Conservation (phyloP, 129 eudicot species). For the Escallonia herrerae region DNA sequence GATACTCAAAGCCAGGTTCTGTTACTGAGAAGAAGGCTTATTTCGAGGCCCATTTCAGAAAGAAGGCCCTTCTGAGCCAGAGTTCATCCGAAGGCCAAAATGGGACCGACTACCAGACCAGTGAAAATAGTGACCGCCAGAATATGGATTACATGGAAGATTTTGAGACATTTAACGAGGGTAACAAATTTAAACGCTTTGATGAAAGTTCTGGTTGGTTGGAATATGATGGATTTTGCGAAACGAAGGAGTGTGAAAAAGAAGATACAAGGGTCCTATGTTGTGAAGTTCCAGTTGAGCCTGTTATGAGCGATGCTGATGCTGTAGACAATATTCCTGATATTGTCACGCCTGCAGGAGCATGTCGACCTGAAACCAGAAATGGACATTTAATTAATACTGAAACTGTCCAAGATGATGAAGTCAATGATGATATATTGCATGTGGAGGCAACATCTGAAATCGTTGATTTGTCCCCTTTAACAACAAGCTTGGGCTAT, state of each 20-base stretch:
- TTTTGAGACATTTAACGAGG: slow-evolving; percentile 24
- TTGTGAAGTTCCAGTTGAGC: slow-evolving; percentile 26
- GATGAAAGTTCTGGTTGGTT: slow-evolving; percentile 24
- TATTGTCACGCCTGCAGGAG: slow-evolving; percentile 22
- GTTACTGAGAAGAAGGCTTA: slow-evolving; percentile 87
- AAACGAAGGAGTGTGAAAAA: slow-evolving; percentile 19
- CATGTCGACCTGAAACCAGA: slow-evolving; percentile 18
- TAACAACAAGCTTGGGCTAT: background rate
- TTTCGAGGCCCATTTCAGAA: slow-evolving; percentile 79
- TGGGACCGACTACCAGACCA: slow-evolving; percentile 29
- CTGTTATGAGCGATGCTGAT: slow-evolving; percentile 2
- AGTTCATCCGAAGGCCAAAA: slow-evolving; percentile 42
- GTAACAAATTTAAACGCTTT: slow-evolving; percentile 18
- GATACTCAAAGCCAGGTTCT: slow-evolving; percentile 80
- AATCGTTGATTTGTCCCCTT: slow-evolving; percentile 13
- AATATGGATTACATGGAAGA: slow-evolving; percentile 26
- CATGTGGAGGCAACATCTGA: slow-evolving; percentile 19
- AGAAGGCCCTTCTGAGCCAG: slow-evolving; percentile 58
- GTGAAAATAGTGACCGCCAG: slow-evolving; percentile 21
- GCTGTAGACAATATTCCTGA: slow-evolving; percentile 16
- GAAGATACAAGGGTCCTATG: slow-evolving; percentile 19
- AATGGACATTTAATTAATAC: slow-evolving; percentile 7
- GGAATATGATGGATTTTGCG: slow-evolving; percentile 23
- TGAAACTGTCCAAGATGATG: slow-evolving; percentile 20
- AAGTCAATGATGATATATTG: slow-evolving; percentile 17